Percentiles rank a stretch among this genome's conserved stretches.
phyloP scores from a whole-genome alignment of 2,329 filamentous ascomycete species.

The Fusarium algeriense region DNA sequence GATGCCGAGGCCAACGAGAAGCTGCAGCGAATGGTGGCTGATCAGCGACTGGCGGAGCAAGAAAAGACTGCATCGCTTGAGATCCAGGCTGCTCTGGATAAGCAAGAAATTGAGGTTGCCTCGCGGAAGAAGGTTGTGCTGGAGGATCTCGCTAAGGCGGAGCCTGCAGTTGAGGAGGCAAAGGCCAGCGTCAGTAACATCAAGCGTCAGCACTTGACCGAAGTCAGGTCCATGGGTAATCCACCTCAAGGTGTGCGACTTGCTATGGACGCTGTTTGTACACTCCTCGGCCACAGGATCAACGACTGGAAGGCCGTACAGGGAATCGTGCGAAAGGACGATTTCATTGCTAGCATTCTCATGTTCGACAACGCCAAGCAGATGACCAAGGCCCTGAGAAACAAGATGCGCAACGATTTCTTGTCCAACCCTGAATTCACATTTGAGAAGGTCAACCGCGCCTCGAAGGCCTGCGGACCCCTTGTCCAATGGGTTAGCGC shows the following conservation, averaged over 20 bases:
- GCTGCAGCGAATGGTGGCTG: conserved; percentile 94
- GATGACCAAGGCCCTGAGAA: conserved; percentile 86
- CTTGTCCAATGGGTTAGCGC: conserved; percentile 97
- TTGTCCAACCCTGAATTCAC: conserved; percentile 95
- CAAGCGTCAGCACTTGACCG: conserved; percentile 95
- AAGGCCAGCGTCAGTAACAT: conserved; percentile 98
- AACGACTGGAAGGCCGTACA: conserved; percentile 93
- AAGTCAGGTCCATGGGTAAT: conserved; percentile 96
- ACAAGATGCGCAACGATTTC: conserved; percentile 93
- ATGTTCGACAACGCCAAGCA: conserved; percentile 95
- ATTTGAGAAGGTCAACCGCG: conserved; percentile 94
- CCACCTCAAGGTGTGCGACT: conserved; percentile 91
- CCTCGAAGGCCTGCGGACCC: conserved; percentile 95
- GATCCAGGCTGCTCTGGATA: conserved; percentile 87
- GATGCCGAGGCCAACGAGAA: conserved; percentile 97
- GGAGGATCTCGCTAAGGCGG: conserved; percentile 87
- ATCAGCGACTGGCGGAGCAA: conserved; percentile 94
- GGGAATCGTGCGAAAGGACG: conserved; percentile 87
- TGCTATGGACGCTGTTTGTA: conserved; percentile 96
- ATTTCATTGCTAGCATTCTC: conserved; percentile 98
- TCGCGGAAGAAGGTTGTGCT: conserved; percentile 85
- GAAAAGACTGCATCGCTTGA: conserved; percentile 89
- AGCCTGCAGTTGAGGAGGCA: conserved; percentile 92
- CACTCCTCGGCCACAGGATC: conserved; percentile 89
- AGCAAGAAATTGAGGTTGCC: conserved; percentile 90